phyloP scores from a whole-genome alignment of 257 asterid species.

The Fraxinus cuspidata region DNA sequence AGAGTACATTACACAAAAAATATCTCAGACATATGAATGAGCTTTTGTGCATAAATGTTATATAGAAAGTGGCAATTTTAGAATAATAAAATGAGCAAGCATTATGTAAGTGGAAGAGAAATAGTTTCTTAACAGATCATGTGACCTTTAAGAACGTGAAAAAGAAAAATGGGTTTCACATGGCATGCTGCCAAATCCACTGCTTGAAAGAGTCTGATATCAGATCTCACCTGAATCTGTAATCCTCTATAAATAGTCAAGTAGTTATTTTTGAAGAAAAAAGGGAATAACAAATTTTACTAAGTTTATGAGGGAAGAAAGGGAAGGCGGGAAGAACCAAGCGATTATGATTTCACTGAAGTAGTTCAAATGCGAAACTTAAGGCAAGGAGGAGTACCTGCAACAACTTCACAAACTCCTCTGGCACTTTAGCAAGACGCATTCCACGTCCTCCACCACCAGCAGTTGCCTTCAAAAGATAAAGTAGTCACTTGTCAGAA shows the following conservation, averaged over 20 bases:
- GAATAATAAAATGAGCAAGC: slow-evolving; percentile 1
- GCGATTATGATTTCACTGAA: background rate
- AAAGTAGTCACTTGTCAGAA: slow-evolving; percentile 27
- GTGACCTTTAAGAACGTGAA: background rate
- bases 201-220: slow-evolving; percentile 1
- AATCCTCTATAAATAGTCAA: slow-evolving; percentile 17
- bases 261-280: background rate
- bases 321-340: background rate
- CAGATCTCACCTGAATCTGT: background rate
- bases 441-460: slow-evolving; percentile 99
- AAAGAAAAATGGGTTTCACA: slow-evolving; percentile 1
- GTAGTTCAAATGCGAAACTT: slow-evolving; percentile 1
- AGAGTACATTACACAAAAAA: background rate
- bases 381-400: slow-evolving; percentile 57
- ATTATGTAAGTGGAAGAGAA: slow-evolving; percentile 17
- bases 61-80: slow-evolving; percentile 10
- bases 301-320: background rate
- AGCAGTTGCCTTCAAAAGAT: slow-evolving; percentile 82
- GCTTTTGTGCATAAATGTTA: slow-evolving; percentile 10
- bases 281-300: background rate
- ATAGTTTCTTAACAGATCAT: slow-evolving; percentile 4
- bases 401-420: slow-evolving; percentile 89
- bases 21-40: slow-evolving; percentile 10
- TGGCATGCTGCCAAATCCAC: background rate
- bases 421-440: slow-evolving; percentile 96